Evolutionary conservation across 495 filamentous ascomycete species (phyloP), one percentile per base, ranked within the genome.

Genomic region (Penicillium bovifimosum): DNA sequence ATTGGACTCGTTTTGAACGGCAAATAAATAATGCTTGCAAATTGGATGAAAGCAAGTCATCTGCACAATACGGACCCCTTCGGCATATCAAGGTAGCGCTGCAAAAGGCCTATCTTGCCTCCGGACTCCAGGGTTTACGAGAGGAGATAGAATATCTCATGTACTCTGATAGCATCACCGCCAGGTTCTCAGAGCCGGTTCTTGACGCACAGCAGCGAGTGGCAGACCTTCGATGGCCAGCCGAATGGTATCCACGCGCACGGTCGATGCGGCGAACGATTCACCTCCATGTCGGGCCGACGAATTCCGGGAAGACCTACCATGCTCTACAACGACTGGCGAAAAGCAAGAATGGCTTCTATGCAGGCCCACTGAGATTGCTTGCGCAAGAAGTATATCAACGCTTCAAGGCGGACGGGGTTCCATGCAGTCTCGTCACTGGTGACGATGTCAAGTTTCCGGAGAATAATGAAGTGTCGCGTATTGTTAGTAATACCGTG

Each of bases 221-320:
- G 33, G 82, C 88, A 14, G 90, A 97, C 70, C 67, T 96, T 40
- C 81, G 90, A 29, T 90, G 82, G 64, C 95, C 95, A 0, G 77
- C 81, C 44, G 93, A 96, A 62, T 96, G 91, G 93, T 99, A 85
- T 64, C 90, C 91, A 2, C 79, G 74, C 6, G 87, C 95, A 17
- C 80, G 95, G 42, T 73, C 81, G 16, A 70, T 91, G 50, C 85
- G 91, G 63, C 79, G 95, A 32, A 92, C 81, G 2, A 79, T 96
- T 49, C 87, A 96, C 74, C 73, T 99, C 8, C 95, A 99, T 63
- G 91, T 99, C 40, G 95, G 95, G 1, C 95, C 95, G 0, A 99
- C 95, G 2, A 99, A 99, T 69, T 96, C 91, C 5, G 95, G 95
- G 50, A 99, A 99, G 71, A 99, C 95, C 2, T 97, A 97, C 67